Evolutionary conservation across 768 basidiomycete species (phyloP).

Genomic region (Suillus lakei): DNA sequence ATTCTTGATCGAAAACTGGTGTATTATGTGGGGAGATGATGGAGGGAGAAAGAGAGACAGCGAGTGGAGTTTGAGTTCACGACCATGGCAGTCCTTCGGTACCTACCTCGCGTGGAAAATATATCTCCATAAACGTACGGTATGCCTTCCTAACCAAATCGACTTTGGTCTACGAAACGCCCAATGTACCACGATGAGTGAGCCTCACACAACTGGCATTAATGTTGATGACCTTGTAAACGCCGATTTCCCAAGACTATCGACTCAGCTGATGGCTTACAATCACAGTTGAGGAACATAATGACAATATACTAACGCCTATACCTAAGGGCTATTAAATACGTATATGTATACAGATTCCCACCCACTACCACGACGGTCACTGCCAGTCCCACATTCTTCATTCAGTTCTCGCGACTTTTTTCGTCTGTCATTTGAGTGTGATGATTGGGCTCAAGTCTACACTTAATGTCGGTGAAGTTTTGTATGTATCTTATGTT

Average conservation of each 20-base stretch:
- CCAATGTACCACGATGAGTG: background rate
- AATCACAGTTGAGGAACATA: background rate
- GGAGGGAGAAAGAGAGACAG: constrained; percentile 18
- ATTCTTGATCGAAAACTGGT: constrained; percentile 38
- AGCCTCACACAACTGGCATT: background rate
- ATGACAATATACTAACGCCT: background rate
- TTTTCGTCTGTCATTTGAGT: background rate
- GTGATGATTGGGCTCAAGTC: constrained; percentile 95
- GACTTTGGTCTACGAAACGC: background rate
- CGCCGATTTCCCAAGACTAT: background rate
- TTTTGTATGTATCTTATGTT: background rate
- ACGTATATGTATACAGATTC: constrained; percentile 7
- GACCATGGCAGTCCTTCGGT: constrained; percentile 11
- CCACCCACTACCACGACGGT: background rate
- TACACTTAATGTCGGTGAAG: constrained; percentile 74
- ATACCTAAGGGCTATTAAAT: background rate
- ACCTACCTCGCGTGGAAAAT: constrained; percentile 29
- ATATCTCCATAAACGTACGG: constrained; percentile 9
- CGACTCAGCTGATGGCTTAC: background rate
- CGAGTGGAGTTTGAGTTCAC: constrained; percentile 22
- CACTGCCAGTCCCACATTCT: background rate
- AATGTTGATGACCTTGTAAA: constrained; percentile 4
- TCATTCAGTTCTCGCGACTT: background rate
- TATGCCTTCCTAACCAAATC: constrained; percentile 1
- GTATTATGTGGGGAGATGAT: constrained; percentile 11